phyloP scores from a whole-genome alignment of 139 green algal genomes.

The Haematococcus lacustris region DNA sequence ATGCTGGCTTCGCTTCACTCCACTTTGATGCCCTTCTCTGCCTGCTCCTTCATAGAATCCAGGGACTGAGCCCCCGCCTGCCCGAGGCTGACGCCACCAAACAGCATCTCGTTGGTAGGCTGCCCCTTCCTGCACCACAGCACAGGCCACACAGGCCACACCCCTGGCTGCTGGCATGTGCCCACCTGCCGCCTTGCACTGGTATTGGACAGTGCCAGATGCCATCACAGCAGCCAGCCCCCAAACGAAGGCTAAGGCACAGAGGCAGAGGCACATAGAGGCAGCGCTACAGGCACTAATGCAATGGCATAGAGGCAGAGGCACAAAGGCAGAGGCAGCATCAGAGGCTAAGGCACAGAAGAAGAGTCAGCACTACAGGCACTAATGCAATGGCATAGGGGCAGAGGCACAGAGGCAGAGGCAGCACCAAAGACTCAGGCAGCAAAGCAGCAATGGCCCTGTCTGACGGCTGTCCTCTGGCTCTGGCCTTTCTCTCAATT shows the following conservation, averaged over 20 bases:
- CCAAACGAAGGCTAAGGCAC: not conserved
- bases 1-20: too few relatives aligned
- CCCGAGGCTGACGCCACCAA: slow-evolving; percentile 53
- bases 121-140: slow-evolving; percentile 67
- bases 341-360: not conserved
- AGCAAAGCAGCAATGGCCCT: too few relatives aligned
- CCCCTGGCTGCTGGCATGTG: not conserved
- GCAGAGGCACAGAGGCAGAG: not conserved
- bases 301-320: not conserved
- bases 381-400: not conserved
- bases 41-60: slow-evolving; percentile 34
- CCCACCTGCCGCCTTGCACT: not conserved
- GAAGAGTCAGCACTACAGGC: not conserved
- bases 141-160: not conserved
- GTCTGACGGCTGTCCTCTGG: too few relatives aligned
- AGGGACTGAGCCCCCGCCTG: slow-evolving; percentile 24
- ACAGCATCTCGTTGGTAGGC: slow-evolving; percentile 72
- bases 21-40: slow-evolving; percentile 36
- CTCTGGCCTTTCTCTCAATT: too few relatives aligned
- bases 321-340: not conserved
- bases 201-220: not conserved
- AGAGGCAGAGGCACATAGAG: not conserved
- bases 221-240: not conserved
- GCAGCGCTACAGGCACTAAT: not conserved
- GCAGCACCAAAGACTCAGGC: not conserved